These are phyloP conservation scores for Hymenoscyphus albidus DNA, from an alignment of 2,329 filamentous ascomycete species.

Conservation along the genomic window DNA sequence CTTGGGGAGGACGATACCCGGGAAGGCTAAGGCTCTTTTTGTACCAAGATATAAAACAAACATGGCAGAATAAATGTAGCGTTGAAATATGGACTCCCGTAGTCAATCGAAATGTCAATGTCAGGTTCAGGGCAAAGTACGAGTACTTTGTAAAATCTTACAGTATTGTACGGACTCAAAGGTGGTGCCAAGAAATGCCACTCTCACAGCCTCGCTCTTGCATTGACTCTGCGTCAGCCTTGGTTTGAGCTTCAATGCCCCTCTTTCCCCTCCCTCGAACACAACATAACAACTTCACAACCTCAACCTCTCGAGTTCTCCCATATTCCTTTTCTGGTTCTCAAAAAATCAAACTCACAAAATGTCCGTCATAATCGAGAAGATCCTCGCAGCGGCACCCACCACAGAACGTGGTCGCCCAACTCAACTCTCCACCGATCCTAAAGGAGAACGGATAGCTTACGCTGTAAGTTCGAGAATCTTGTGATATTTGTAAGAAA, in stretches of 20 bases:
- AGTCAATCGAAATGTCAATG: too few species aligned
- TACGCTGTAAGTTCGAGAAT: constrained; percentile 67
- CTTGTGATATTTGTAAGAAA: background rate
- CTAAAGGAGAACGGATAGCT: constrained; percentile 85
- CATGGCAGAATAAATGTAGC: background rate
- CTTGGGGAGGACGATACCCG: constrained; percentile 30
- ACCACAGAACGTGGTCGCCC: constrained; percentile 80
- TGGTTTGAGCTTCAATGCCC: constrained; percentile 5
- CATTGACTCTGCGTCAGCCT: constrained; percentile 12
- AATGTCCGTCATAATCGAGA: constrained; percentile 53
- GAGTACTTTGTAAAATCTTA: background rate
- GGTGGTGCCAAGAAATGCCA: background rate
- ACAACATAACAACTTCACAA: background rate
- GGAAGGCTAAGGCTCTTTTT: constrained; percentile 5
- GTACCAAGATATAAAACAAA: background rate
- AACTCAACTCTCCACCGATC: constrained; percentile 81
- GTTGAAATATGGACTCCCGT: too few species aligned
- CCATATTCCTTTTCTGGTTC: background rate
- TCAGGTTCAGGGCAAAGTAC: too few species aligned
- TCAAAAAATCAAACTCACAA: background rate
- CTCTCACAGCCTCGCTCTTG: constrained; percentile 13
- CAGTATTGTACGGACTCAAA: background rate
- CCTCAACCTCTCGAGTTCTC: background rate
- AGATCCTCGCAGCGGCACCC: constrained; percentile 81
- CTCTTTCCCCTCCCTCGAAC: background rate